Conservation (phyloP, 495 filamentous ascomycete species). For the Podospora anserina region DNA sequence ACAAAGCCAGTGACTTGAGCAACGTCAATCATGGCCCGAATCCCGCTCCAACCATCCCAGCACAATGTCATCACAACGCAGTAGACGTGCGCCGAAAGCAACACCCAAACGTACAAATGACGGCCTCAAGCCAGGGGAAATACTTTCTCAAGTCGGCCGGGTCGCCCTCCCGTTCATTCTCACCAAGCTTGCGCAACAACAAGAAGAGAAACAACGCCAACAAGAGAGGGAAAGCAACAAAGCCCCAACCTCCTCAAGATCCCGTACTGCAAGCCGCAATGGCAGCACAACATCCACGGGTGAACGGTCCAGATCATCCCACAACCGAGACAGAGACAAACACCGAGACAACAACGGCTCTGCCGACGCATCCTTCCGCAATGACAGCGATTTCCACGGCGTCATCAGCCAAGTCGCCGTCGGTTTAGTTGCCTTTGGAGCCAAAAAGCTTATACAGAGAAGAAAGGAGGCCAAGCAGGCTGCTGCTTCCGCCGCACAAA, state of each 20-base stretch:
- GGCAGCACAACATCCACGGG: neutral
- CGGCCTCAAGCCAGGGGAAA: constrained; percentile 7
- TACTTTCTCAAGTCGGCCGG: constrained; percentile 26
- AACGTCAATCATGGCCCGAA: neutral
- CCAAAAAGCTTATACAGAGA: constrained; percentile 22
- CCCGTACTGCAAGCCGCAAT: constrained; percentile 9
- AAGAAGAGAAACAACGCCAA: constrained; percentile 4
- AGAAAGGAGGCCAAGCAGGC: constrained; percentile 19
- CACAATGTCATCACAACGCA: constrained; percentile 1
- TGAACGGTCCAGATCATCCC: neutral
- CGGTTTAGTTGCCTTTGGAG: constrained; percentile 26
- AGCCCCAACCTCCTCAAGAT: neutral
- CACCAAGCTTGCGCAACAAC: constrained; percentile 16
- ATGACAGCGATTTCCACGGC: constrained; percentile 26
- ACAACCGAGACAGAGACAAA: constrained; percentile 1
- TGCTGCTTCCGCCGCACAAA: neutral
- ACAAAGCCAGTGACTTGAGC: neutral
- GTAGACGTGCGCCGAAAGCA: neutral
- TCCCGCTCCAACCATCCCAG: neutral
- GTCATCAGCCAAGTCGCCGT: constrained; percentile 30
- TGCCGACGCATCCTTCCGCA: neutral
- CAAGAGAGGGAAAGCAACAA: neutral
- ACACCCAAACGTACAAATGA: neutral
- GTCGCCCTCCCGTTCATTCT: constrained; percentile 28
- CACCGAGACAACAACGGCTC: neutral